Conservation (phyloP, 139 green algal species). For the Eudorina sp. region DNA sequence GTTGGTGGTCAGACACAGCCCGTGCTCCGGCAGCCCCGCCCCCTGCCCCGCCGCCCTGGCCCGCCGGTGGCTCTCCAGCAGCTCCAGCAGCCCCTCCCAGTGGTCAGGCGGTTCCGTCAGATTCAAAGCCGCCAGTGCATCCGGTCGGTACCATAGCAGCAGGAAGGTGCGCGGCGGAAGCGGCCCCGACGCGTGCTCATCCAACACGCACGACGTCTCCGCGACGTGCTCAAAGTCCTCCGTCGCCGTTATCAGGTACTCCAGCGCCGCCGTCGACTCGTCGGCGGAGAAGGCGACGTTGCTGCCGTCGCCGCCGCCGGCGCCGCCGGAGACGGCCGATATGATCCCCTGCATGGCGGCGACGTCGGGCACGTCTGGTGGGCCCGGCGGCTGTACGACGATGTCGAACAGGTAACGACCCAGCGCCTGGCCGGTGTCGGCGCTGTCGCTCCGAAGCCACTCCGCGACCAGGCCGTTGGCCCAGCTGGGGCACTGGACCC, state of each 20-base stretch:
- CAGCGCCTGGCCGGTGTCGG: neutral
- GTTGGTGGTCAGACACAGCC: neutral
- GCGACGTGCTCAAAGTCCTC: neutral
- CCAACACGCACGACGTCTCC: neutral
- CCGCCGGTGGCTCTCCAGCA: neutral
- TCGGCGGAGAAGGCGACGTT: neutral
- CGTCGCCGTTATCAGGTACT: neutral
- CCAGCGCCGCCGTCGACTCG: neutral
- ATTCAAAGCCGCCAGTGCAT: neutral
- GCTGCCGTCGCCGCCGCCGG: neutral
- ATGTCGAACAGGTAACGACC: neutral
- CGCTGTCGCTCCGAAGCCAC: neutral
- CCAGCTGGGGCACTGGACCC: conserved; percentile 2
- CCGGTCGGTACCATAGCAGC: neutral
- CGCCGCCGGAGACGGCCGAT: neutral
- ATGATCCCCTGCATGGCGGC: neutral
- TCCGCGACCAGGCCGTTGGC: conserved; percentile 1
- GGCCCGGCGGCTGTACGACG: neutral
- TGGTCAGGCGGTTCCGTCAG: neutral
- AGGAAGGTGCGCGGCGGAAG: conserved; percentile 20
- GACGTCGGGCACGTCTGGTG: neutral
- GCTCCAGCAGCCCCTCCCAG: conserved; percentile 8
- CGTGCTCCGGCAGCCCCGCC: neutral
- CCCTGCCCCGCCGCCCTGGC: neutral
- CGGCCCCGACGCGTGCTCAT: neutral